phyloP scores from a whole-genome alignment of 495 filamentous ascomycete species.

The Penicilliopsis zonata region DNA sequence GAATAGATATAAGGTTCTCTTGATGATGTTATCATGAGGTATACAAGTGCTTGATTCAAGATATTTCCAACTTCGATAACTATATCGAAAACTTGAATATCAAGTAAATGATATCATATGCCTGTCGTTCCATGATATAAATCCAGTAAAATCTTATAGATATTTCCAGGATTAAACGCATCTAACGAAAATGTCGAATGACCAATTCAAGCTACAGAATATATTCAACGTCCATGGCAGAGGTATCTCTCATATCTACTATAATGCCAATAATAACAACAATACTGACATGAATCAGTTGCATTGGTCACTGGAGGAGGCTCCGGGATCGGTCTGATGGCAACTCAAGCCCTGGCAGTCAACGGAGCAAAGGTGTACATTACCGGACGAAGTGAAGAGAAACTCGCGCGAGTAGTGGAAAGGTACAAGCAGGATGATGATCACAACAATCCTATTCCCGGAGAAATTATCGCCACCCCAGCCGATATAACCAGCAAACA shows the following conservation, averaged over 20 bases:
- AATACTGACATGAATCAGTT: constrained; percentile 6
- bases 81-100: too few relatives aligned
- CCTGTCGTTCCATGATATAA: too few relatives aligned
- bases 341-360: constrained; percentile 36
- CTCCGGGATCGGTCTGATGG: constrained; percentile 25
- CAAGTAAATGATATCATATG: too few relatives aligned
- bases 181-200: too few relatives aligned
- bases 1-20: too few relatives aligned
- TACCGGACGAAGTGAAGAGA: constrained; percentile 32
- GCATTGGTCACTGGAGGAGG: constrained; percentile 36
- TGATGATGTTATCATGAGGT: too few relatives aligned
- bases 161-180: too few relatives aligned
- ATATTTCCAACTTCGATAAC: too few relatives aligned
- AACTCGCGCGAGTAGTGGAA: constrained; percentile 33
- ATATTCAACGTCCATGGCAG: constrained; percentile 40
- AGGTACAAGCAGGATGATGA: constrained; percentile 21
- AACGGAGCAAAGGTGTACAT: constrained; percentile 41
- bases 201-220: constrained; percentile 25
- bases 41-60: too few relatives aligned
- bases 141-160: too few relatives aligned
- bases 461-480: constrained; percentile 36
- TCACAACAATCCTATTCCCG: too few relatives aligned
- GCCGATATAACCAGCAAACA: constrained; percentile 30
- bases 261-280: not conserved
- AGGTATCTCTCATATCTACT: constrained; percentile 2